Base-by-base conservation (phyloP, 495 filamentous ascomycete genomes). In the Penicillium cosmopolitanum region DNA sequence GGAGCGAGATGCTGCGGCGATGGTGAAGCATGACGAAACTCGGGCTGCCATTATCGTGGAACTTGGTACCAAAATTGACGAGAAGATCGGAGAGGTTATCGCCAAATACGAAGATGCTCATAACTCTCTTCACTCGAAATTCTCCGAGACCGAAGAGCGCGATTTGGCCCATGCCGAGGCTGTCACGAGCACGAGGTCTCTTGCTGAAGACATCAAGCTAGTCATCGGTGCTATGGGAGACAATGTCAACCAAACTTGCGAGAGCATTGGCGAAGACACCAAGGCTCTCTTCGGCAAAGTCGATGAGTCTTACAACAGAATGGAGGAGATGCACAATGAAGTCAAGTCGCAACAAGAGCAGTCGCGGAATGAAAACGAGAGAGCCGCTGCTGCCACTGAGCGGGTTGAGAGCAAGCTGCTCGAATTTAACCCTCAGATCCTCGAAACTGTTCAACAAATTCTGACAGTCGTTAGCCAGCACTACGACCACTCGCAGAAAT, bases 81-180 rank as follows among this genome's bases (percentile, higher is more conserved):
- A 90, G 66, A 87, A 87, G 61, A 89, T 96, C 66, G 82, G 81
- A 50, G 87, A 90, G 60, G 77, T 97, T 19, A 81, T 95, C 67
- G 76, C 80, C 34, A 95, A 93, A 67, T 93, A 94, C 65, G 91
- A 96, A 38, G 90, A 95, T 48, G 85, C 88, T 47, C 89, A 93
- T 66, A 66, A 82, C 13, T 79, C 83, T 5, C 81, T 88, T 28
- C 88, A 93, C 38, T 85, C 87, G 42, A 89, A 88, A 56, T 83
- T 87, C 13, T 85, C 83, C 21, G 83, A 86, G 55, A 80, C 84
- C 43, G 89, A 89, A 54, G 84, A 84, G 50, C 85, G 86, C 52
- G 84, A 89, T 52, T 64, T 79, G 16, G 80, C 87, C 51, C 83
- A 91, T 64, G 84, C 90, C 48, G 86, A 88, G 55, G 82, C 89